Base-by-base conservation (phyloP, 371 early-diverging fungal genomes). In the Dichotomocladium elegans region DNA sequence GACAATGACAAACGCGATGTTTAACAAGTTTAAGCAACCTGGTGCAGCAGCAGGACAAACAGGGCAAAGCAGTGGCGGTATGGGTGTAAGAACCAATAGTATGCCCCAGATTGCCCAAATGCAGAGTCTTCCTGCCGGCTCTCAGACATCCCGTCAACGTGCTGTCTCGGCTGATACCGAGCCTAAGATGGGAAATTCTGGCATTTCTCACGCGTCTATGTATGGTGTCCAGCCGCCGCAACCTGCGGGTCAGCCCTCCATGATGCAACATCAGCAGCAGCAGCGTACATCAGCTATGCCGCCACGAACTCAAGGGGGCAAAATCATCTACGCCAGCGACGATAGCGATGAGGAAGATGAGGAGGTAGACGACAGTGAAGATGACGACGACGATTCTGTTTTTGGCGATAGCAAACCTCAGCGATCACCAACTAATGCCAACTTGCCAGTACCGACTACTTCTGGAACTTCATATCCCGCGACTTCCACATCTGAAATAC, bases 301-400 rank as follows among this genome's bases (percentile, higher is more conserved):
- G 11, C 58, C 58, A 15, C 35, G 26, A n/a, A 52, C 21, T 28
- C 53, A 34, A 52, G 26, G 54, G 29, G 21, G 64, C 48, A 58
- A 61, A 14, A 45, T 61, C 1, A 66, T 66, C 24, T 68, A 58
- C 51, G 71, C 73, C 2, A 77, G 77, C 34, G 72, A 75, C 37
- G 61, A 63, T 1, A 66, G 66, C 25, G 72, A 71, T 12, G 58
- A 58, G 5, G 60, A 59, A 2, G 70, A 65, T 10, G 64, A 61
- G 7, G 66, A 60, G 6, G 67, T 57, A 0, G 64, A 57, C 3
- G 50, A 61, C 25, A 68, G 64, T 1, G 64, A 66, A 27, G 60
- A 53, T 1, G 54, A 53, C 21, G 65, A 67, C 12, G 57, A 62
- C 22, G 69, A 65, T n/a, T 57, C 64, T 5, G 60, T 63, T 6